Base-by-base conservation (phyloP, 2,329 filamentous ascomycete genomes). In the Curvularia lunata region DNA sequence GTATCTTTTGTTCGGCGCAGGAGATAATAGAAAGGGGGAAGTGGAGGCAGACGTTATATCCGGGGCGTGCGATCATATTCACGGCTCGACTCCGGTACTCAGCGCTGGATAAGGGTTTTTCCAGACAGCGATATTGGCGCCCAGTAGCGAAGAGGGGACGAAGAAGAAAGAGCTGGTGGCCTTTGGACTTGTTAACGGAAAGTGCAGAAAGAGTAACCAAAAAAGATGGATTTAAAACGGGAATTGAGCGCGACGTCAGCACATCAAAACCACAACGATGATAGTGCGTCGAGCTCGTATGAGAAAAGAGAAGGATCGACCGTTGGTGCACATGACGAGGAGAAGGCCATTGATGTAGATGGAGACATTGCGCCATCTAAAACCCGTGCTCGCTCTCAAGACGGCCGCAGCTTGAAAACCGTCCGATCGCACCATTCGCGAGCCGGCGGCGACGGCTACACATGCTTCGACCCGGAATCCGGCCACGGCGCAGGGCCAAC, bases 361-460 rank as follows among this genome's bases (percentile, higher is more conserved):
- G 43, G 49, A 10, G 9, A 27, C 25, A n/a, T n/a, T n/a, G n/a
- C 49, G 25, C 3, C 46, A 48, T 9, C 43, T 55, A 4, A 37
- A 59, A 23, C 48, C 1, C 48, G 48, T 9, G 53, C 46, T 19
- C 55, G 45, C 8, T 69, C 67, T n/a, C 64, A 68, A 46, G 64
- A 67, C 16, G 56, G 38, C 9, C 51, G 63, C 21, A 66, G 56
- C 27, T 41, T 69, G 23, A 62, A 61, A 46, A 63, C 63, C 8
- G 53, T 69, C 16, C 59, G 62, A 42, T 76, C 74, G 23, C 72
- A 75, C 43, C 71, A 74, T 19, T 78, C 75, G 6, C 69, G 75
- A 57, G 75, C 72, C 21, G 75, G 70, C 13, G 70, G 68, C 46
- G 75, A 78, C 47, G 76, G 75, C 38, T 78, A 77, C 62, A 76